Evolutionary conservation across 1,284 basidiomycete species (phyloP), one percentile per base, ranked within the genome.

Genomic region (Rhodofomes roseus): DNA sequence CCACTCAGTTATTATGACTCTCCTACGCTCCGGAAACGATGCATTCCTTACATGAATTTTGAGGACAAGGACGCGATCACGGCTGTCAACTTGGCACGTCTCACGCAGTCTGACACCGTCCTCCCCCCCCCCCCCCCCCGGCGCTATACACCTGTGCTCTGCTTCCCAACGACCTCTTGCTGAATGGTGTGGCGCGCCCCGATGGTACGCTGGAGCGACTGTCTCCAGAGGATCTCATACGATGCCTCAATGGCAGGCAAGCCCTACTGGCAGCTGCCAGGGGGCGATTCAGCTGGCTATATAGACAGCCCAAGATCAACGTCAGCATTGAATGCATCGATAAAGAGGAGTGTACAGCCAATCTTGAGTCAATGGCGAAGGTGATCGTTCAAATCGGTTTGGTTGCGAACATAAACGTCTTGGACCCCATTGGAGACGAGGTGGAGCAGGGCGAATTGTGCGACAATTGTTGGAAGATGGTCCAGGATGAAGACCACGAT

Each of bases 141-240:
- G 40, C 40, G 22, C 27, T 55, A 3, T 44, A 27, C 20, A 29
- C 5, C 4, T 55, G 54, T n/a, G 29, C 14, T 4, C 4, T 37
- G 11, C 43, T 56, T 5, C 48, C 48, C 1, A n/a, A 31, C 87
- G 90, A 67, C 82, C 82, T 51, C 1, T 29, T 31, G 20, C 5
- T 74, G 83, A 20, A 44, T 16, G 43, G 43, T 8, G 43, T 44
- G 22, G 3, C 43, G 11, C 20, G 43, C 20, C 4, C 3, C 2
- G 22, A 25, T 44, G 43, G 22, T 22, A 22, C 11, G 8, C 7
- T 23, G 43, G 43, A 44, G 22, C 43, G n/a, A 4, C 9, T 44
- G 43, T 44, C 43, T 44, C 16, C 43, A 20, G 43, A 44, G 23
- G 23, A 44, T 25, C 7, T 44, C 1, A 25, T 25, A 22, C 43